These are phyloP conservation scores for Collybia sp. DNA, from an alignment of 768 basidiomycete species.

Conservation along the genomic window DNA sequence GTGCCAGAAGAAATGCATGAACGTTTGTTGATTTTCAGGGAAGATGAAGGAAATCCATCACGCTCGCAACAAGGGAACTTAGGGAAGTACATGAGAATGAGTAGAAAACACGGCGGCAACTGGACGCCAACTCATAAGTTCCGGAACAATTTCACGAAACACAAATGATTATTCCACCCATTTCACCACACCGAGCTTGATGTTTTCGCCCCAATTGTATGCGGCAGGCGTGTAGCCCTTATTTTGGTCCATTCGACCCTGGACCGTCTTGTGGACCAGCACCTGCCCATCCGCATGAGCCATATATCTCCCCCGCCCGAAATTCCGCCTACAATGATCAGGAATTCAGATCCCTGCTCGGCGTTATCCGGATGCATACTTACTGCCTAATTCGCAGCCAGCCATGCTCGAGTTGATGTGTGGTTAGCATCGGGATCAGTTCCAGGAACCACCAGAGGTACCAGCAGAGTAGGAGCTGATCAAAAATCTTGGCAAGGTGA, in stretches of 20 bases:
- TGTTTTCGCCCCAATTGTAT: not conserved
- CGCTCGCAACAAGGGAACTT: no score
- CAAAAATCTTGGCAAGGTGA: not conserved
- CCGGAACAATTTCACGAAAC: no score
- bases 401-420: not conserved
- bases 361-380: no score
- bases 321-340: slow-evolving; percentile 47
- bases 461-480: not conserved
- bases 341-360: no score
- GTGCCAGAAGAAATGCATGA: no score
- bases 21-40: no score
- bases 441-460: slow-evolving; percentile 5
- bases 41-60: no score
- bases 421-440: not conserved
- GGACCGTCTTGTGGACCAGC: not conserved
- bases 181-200: not conserved
- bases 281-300: not conserved
- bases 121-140: no score
- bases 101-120: no score
- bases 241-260: not conserved
- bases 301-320: not conserved
- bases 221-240: not conserved
- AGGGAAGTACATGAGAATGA: no score
- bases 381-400: not conserved
- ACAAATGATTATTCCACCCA: no score